phyloP scores from a whole-genome alignment of 345 rosid genomes.

The Arabis alpina region DNA sequence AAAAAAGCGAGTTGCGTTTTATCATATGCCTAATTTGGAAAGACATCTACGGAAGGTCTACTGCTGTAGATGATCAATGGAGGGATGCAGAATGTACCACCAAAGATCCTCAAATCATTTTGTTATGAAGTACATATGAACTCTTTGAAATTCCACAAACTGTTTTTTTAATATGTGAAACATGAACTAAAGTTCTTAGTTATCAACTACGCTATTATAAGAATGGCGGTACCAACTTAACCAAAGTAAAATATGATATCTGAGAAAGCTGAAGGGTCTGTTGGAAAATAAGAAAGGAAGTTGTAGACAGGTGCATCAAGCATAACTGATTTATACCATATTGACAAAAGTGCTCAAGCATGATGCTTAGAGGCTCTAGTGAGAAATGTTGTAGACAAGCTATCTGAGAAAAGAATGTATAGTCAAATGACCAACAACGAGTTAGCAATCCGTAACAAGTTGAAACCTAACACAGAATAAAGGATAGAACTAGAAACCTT shows the following conservation, averaged over 20 bases:
- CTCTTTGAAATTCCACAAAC: neutral
- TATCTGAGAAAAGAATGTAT: no score
- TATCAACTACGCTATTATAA: constrained; percentile 10
- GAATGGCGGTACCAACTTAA: constrained; percentile 14
- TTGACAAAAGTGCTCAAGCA: constrained; percentile 55
- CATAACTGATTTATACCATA: constrained; percentile 60
- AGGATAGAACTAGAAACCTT: no score
- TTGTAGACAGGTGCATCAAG: constrained; percentile 25
- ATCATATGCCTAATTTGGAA: neutral
- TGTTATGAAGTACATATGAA: neutral
- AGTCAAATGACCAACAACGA: no score
- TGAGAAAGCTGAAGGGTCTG: constrained; percentile 13
- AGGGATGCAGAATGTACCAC: constrained; percentile 24
- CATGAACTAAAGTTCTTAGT: constrained; percentile 24
- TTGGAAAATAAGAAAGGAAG: neutral
- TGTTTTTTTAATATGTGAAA: constrained; percentile 14
- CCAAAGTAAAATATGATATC: constrained; percentile 20
- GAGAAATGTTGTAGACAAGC: constrained; percentile 85
- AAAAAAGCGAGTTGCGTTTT: neutral
- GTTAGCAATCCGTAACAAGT: no score
- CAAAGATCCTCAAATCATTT: constrained; percentile 20
- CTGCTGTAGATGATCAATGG: neutral
- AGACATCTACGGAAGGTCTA: neutral
- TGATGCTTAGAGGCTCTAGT: constrained; percentile 66
- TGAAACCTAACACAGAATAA: no score